Percentiles rank a stretch among this genome's conserved stretches.
Evolutionary conservation across 2,329 filamentous ascomycete species (phyloP).

Genomic region (Arthrobotrys sphaeroides): DNA sequence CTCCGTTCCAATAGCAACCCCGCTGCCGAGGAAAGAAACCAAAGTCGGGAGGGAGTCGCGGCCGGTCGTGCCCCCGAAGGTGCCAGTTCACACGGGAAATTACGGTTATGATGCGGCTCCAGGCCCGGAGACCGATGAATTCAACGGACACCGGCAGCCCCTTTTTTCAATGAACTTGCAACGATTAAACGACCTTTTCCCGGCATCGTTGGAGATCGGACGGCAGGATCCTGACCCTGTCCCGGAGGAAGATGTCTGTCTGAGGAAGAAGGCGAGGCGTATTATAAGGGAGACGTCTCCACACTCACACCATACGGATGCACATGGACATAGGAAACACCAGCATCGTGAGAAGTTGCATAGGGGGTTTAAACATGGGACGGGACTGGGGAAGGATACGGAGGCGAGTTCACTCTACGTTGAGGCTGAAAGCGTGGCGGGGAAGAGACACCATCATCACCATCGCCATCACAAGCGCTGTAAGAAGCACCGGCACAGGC

Average conservation of each 20-base stretch:
- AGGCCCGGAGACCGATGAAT: not conserved
- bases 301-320: not conserved
- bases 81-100: not conserved
- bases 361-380: not conserved
- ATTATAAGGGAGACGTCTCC: not conserved
- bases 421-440: not conserved
- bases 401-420: not conserved
- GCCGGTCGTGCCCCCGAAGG: slow-evolving; percentile 7
- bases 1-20: no score
- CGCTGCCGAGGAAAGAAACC: not conserved
- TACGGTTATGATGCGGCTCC: not conserved
- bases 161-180: not conserved
- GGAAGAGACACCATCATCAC: not conserved
- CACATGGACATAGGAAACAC: not conserved
- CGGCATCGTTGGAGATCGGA: not conserved
- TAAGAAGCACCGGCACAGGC: slow-evolving; percentile 28
- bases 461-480: slow-evolving; percentile 2
- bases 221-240: not conserved
- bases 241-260: not conserved
- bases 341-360: not conserved
- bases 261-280: not conserved
- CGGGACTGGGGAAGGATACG: not conserved
- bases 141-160: not conserved
- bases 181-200: not conserved
- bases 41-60: not conserved